Conservation (phyloP, 352 stramenopile genomes). For the Phytophthora cajani region DNA sequence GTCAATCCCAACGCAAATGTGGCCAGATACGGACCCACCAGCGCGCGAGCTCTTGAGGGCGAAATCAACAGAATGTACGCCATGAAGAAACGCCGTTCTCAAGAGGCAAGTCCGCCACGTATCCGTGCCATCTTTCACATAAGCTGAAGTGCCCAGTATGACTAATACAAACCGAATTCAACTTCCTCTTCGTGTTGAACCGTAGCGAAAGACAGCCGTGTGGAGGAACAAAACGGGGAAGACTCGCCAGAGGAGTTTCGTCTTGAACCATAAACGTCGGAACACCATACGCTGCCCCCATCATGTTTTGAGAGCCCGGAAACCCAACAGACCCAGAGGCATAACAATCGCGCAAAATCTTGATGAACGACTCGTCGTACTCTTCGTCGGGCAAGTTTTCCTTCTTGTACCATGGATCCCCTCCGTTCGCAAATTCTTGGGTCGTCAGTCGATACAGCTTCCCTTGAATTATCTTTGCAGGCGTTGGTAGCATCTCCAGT, state of each 20-base stretch:
- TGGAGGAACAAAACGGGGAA: constrained; percentile 67
- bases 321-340: constrained; percentile 83
- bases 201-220: constrained; percentile 61
- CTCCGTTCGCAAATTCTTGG: constrained; percentile 87
- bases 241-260: constrained; percentile 67
- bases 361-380: constrained; percentile 88
- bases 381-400: constrained; percentile 88
- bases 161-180: constrained; percentile 66
- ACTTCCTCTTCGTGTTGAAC: constrained; percentile 75
- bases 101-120: constrained; percentile 75
- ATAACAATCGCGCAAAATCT: constrained; percentile 88
- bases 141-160: constrained; percentile 76
- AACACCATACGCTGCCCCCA: constrained; percentile 82
- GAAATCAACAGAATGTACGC: constrained; percentile 82
- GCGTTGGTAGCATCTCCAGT: constrained; percentile 59
- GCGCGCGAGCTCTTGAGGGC: constrained; percentile 73
- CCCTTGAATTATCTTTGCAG: constrained; percentile 74
- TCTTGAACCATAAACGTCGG: constrained; percentile 87
- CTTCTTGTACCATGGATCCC: constrained; percentile 91
- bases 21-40: constrained; percentile 68
- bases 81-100: constrained; percentile 64
- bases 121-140: constrained; percentile 57
- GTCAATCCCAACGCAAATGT: constrained; percentile 81
- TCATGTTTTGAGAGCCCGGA: constrained; percentile 88
- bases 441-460: constrained; percentile 90